Percentiles rank a stretch among this genome's conserved stretches.
These are phyloP conservation scores for Pyrenochaeta sp. DNA, from an alignment of 2,329 filamentous ascomycete genomes.

Conservation along the genomic window DNA sequence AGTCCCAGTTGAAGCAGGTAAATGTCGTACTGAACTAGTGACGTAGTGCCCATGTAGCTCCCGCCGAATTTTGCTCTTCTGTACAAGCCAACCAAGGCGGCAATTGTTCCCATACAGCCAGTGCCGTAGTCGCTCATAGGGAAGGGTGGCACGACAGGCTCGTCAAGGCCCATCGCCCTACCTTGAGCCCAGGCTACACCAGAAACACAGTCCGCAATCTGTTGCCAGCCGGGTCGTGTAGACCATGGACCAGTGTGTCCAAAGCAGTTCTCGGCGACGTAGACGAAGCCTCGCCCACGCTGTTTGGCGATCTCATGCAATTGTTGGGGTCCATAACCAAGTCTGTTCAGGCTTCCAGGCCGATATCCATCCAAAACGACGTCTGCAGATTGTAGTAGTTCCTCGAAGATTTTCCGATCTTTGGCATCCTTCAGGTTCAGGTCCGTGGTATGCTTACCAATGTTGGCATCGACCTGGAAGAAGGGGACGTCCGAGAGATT, in stretches of 20 bases:
- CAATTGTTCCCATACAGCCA: constrained; percentile 74
- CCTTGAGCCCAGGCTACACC: constrained; percentile 69
- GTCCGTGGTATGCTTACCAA: constrained; percentile 72
- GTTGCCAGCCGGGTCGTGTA: constrained; percentile 72
- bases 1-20: constrained; percentile 68
- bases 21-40: constrained; percentile 72
- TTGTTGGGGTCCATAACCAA: constrained; percentile 68
- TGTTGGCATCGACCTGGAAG: constrained; percentile 76
- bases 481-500: constrained; percentile 74
- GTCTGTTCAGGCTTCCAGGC: constrained; percentile 67
- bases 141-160: constrained; percentile 71
- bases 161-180: constrained; percentile 65
- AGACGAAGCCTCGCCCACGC: constrained; percentile 69
- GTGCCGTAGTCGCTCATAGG: constrained; percentile 71
- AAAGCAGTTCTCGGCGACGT: constrained; percentile 76
- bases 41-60: constrained; percentile 70
- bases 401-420: constrained; percentile 65
- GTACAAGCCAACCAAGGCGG: constrained; percentile 69
- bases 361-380: constrained; percentile 74
- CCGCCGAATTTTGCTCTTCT: constrained; percentile 69
- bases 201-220: constrained; percentile 72
- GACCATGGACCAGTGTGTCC: constrained; percentile 71
- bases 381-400: constrained; percentile 68
- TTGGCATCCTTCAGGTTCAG: constrained; percentile 65
- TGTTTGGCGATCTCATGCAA: constrained; percentile 61